These are phyloP conservation scores for Arachis hypogaea DNA, from an alignment of 306 rosid species.

Conservation along the genomic window DNA sequence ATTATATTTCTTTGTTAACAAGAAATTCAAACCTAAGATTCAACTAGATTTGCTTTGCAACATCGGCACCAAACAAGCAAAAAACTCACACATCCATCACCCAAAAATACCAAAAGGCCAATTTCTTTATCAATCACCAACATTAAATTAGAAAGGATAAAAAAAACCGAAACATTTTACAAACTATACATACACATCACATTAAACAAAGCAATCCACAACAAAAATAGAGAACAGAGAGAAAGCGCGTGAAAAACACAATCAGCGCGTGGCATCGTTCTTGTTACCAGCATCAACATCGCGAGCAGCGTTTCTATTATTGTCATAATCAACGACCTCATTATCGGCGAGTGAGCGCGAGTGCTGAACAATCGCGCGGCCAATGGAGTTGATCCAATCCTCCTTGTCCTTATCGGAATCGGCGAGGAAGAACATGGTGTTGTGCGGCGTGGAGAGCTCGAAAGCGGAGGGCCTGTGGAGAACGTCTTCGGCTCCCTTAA, in stretches of 20 bases:
- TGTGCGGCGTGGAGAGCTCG: slow-evolving; percentile 61
- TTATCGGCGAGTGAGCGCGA: slow-evolving; percentile 55
- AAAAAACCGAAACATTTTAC: background rate
- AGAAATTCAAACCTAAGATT: background rate
- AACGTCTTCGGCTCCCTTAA: slow-evolving; percentile 74
- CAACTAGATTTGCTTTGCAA: background rate
- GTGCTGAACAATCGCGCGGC: slow-evolving; percentile 59
- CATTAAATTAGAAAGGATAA: background rate
- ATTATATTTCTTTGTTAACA: too few species aligned
- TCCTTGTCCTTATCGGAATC: slow-evolving; percentile 68
- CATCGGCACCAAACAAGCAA: background rate
- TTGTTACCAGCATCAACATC: background rate
- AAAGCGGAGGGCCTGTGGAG: slow-evolving; percentile 69
- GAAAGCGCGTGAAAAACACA: background rate
- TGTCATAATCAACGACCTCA: slow-evolving; percentile 58
- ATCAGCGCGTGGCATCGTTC: background rate
- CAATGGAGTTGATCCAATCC: slow-evolving; percentile 65
- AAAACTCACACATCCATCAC: slow-evolving; percentile 7
- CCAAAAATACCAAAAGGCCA: background rate
- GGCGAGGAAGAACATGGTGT: slow-evolving; percentile 70
- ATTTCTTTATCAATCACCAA: background rate
- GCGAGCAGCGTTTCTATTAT: background rate
- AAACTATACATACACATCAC: slow-evolving; percentile 6
- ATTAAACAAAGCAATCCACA: background rate
- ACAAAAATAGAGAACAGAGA: background rate